Evolutionary conservation across 2,329 filamentous ascomycete genomes (phyloP).

Genomic region (Macrophomina phaseolina): DNA sequence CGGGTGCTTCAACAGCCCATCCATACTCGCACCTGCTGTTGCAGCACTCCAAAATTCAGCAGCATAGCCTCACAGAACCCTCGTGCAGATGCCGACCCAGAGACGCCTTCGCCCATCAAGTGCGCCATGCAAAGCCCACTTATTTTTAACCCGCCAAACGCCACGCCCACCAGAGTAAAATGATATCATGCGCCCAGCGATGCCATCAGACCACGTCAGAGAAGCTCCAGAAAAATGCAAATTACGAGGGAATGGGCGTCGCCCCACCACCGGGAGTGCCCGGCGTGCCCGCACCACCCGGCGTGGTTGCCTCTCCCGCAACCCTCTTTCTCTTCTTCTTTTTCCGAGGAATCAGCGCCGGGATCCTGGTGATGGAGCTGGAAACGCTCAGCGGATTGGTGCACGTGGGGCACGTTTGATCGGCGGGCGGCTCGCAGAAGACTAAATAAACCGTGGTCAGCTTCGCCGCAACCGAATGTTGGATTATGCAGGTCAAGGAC

Average conservation of each 20-base stretch:
- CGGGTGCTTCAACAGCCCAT: too few relatives aligned
- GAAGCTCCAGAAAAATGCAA: neutral
- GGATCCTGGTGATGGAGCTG: constrained; percentile 40
- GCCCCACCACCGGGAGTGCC: constrained; percentile 39
- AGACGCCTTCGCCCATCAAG: neutral
- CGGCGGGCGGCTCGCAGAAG: constrained; percentile 44
- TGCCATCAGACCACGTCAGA: neutral
- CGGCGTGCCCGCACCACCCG: constrained; percentile 3
- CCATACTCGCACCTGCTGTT: too few relatives aligned
- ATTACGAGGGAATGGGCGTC: constrained; percentile 24
- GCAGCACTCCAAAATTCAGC: too few relatives aligned
- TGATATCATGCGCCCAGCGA: constrained; percentile 3
- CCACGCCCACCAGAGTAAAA: neutral
- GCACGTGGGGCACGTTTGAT: constrained; percentile 46
- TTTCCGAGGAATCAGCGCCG: constrained; percentile 42
- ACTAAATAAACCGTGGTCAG: constrained; percentile 33
- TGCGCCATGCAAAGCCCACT: neutral
- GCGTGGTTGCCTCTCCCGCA: constrained; percentile 37
- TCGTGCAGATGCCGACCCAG: neutral
- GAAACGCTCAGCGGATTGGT: constrained; percentile 46
- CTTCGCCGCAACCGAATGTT: neutral
- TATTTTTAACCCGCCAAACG: constrained; percentile 13
- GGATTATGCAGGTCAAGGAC: constrained; percentile 32
- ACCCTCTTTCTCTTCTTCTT: constrained; percentile 47
- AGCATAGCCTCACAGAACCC: neutral